Evolutionary conservation across 2,329 filamentous ascomycete species (phyloP).

Genomic region (Verticillium alfalfae): DNA sequence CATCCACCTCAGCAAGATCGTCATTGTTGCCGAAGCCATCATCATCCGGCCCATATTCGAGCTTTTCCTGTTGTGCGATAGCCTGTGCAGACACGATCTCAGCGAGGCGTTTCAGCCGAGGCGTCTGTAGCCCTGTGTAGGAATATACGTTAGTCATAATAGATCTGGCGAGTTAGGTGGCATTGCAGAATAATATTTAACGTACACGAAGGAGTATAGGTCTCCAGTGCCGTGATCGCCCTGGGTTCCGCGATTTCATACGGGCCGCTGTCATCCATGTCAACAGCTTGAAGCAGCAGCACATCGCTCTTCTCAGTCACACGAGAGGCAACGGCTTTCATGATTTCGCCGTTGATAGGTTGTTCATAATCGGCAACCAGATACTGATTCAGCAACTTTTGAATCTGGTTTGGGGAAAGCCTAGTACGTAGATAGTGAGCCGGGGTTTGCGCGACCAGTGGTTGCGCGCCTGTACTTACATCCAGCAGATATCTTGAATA

Average conservation of each 20-base stretch:
- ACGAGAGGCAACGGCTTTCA: constrained; percentile 96
- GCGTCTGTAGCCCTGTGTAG: constrained; percentile 81
- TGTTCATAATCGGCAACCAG: constrained; percentile 98
- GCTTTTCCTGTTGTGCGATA: constrained; percentile 88
- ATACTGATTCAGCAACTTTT: constrained; percentile 98
- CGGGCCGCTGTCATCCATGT: constrained; percentile 98
- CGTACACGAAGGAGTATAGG: constrained; percentile 96
- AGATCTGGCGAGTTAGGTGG: constrained; percentile 5
- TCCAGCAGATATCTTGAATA: constrained; percentile 99
- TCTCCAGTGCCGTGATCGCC: constrained; percentile 93
- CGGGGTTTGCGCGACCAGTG: constrained; percentile 6
- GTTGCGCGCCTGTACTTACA: constrained; percentile 55
- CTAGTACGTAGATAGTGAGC: constrained; percentile 33
- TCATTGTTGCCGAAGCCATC: constrained; percentile 42
- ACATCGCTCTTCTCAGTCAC: constrained; percentile 99
- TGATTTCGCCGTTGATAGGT: constrained; percentile 98
- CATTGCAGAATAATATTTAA: background rate
- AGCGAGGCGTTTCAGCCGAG: constrained; percentile 88
- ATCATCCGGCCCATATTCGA: constrained; percentile 48
- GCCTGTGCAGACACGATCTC: constrained; percentile 97
- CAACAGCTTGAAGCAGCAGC: constrained; percentile 84
- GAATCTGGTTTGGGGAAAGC: constrained; percentile 97
- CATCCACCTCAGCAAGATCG: constrained; percentile 46
- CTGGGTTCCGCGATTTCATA: constrained; percentile 98
- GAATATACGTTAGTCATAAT: constrained; percentile 21